phyloP scores from a whole-genome alignment of 495 filamentous ascomycete genomes.

The Penicillium steckii region DNA sequence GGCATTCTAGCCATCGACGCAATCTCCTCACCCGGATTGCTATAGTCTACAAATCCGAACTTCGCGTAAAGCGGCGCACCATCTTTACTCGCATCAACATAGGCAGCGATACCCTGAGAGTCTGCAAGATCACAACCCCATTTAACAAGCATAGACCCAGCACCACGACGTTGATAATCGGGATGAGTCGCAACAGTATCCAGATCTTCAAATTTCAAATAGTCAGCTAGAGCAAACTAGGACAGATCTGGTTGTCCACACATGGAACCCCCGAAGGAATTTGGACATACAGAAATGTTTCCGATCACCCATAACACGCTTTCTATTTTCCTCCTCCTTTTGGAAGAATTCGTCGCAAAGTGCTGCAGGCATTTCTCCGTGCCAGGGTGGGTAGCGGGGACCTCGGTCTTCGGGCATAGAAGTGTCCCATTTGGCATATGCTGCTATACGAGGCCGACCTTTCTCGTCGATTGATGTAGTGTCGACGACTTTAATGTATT shows the following conservation, averaged over 20 bases:
- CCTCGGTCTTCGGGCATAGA: constrained; percentile 7
- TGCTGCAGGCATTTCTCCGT: neutral
- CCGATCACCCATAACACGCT: constrained; percentile 1
- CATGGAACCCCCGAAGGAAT: neutral
- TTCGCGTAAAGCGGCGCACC: constrained; percentile 23
- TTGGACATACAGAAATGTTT: constrained; percentile 12
- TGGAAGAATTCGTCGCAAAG: constrained; percentile 1
- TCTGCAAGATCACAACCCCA: constrained; percentile 49
- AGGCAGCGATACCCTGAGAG: constrained; percentile 20
- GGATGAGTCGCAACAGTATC: constrained; percentile 48
- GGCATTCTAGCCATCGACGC: constrained; percentile 10
- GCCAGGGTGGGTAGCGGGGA: constrained; percentile 2
- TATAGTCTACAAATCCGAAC: constrained; percentile 28
- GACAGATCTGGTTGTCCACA: no score
- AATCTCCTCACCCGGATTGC: constrained; percentile 5
- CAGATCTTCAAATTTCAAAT: constrained; percentile 30
- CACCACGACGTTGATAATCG: constrained; percentile 44
- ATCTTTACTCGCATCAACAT: constrained; percentile 25
- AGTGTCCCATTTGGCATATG: constrained; percentile 25
- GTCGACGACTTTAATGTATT: constrained; percentile 21
- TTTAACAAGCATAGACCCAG: constrained; percentile 42
- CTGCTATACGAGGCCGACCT: constrained; percentile 6
- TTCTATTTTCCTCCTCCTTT: neutral
- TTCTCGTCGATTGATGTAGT: neutral
- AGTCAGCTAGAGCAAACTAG: no score